phyloP scores from a whole-genome alignment of 768 basidiomycete species.

The Boletus sp. region DNA sequence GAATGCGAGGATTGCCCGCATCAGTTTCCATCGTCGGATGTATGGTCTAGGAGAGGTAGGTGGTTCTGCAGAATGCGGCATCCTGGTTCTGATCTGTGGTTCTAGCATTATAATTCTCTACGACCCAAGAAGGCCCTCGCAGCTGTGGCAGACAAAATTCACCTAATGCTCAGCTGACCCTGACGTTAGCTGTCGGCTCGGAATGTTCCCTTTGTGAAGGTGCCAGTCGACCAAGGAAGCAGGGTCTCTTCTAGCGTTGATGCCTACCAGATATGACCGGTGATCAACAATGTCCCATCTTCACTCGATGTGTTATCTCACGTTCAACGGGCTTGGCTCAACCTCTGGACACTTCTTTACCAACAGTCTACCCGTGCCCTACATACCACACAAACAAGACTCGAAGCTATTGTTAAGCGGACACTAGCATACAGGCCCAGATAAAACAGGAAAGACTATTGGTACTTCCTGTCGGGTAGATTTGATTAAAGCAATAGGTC shows the following conservation, averaged over 20 bases:
- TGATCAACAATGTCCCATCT: no score
- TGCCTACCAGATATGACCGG: neutral
- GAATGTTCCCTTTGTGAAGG: neutral
- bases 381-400: constrained; percentile 10
- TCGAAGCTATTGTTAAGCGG: neutral
- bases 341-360: neutral
- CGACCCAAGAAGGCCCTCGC: constrained; percentile 46
- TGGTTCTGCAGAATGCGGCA: constrained; percentile 1
- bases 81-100: constrained; percentile 3
- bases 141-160: constrained; percentile 31
- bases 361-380: neutral
- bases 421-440: constrained; percentile 1
- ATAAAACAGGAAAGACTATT: neutral
- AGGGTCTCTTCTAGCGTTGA: neutral
- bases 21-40: constrained; percentile 92
- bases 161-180: constrained; percentile 28
- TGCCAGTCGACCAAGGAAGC: neutral
- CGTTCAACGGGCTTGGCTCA: neutral
- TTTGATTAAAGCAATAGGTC: constrained; percentile 58
- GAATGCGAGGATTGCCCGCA: constrained; percentile 49
- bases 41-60: constrained; percentile 95
- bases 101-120: constrained; percentile 85
- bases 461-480: neutral
- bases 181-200: neutral
- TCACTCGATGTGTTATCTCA: neutral